Percentiles rank a stretch among this genome's conserved stretches.
Conservation (phyloP, 1,139 yeast species). For the Diutina ranongensis region DNA sequence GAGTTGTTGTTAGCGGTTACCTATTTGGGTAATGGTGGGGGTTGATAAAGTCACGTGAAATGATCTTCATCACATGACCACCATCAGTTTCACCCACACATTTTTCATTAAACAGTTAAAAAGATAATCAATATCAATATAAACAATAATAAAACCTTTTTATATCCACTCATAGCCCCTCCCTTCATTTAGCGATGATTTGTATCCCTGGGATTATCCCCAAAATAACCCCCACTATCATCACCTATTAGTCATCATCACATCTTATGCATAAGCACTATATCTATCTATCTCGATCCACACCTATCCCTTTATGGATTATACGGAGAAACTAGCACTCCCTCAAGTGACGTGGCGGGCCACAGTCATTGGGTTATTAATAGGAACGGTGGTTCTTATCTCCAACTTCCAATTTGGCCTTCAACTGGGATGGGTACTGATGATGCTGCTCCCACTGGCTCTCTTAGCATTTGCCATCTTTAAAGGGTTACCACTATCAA, state of each 20-base stretch:
- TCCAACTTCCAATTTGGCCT: constrained; percentile 94
- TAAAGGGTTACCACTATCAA: constrained; percentile 36
- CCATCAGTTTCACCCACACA: too few species aligned
- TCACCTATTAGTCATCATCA: background rate
- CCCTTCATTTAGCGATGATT: background rate
- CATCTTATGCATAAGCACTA: too few species aligned
- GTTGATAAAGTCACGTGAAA: too few species aligned
- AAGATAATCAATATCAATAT: too few species aligned
- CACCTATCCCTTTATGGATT: background rate
- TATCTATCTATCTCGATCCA: too few species aligned
- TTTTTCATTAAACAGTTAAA: too few species aligned
- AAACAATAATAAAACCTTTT: too few species aligned
- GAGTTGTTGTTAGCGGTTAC: too few species aligned
- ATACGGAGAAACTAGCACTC: constrained; percentile 20
- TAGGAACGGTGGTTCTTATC: constrained; percentile 72
- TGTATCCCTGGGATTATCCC: background rate
- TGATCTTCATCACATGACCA: too few species aligned
- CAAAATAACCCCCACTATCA: too few species aligned
- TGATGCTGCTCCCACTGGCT: constrained; percentile 98
- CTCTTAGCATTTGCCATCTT: constrained; percentile 76
- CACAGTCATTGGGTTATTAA: constrained; percentile 57
- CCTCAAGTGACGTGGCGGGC: constrained; percentile 67
- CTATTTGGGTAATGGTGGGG: too few species aligned
- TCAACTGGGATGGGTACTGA: constrained; percentile 98
- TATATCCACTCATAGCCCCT: too few species aligned